Conservation (phyloP, 2,329 filamentous ascomycete species). For the Pezicula neosporulosa region DNA sequence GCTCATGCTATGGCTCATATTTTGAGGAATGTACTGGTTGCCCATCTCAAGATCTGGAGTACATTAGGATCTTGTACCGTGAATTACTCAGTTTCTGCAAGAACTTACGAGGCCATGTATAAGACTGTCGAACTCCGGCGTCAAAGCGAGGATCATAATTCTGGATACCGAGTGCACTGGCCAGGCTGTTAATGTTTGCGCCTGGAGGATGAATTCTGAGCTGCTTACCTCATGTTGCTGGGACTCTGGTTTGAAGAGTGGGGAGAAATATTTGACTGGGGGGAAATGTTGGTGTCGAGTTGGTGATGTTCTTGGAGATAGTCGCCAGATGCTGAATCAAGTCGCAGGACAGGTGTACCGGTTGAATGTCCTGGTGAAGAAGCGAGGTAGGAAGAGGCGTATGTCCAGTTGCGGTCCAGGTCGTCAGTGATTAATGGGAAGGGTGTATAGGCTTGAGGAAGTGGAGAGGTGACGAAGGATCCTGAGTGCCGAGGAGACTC, state of each 20-base stretch:
- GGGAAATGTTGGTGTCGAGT: neutral
- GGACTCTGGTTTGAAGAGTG: constrained; percentile 20
- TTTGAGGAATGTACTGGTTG: constrained; percentile 24
- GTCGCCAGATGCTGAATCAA: constrained; percentile 16
- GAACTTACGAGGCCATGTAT: neutral
- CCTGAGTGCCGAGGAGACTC: constrained; percentile 15
- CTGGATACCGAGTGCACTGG: constrained; percentile 26
- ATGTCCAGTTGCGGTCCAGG: constrained; percentile 24
- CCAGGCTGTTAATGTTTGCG: constrained; percentile 7
- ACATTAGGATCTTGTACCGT: constrained; percentile 11
- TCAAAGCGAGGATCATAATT: constrained; percentile 28
- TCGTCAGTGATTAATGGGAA: constrained; percentile 26
- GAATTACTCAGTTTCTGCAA: neutral
- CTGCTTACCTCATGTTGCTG: constrained; percentile 24
- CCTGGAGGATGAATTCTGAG: neutral
- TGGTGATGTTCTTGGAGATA: neutral
- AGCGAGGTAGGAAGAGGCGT: constrained; percentile 7
- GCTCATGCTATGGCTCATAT: constrained; percentile 16
- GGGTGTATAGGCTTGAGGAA: constrained; percentile 20
- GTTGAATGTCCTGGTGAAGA: constrained; percentile 20
- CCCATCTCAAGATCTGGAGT: constrained; percentile 25
- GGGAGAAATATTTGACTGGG: neutral
- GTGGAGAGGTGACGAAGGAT: constrained; percentile 18
- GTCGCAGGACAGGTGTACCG: constrained; percentile 17
- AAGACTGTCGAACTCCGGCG: constrained; percentile 12